phyloP scores from a whole-genome alignment of 495 filamentous ascomycete genomes.

The Apiosordaria backusii region DNA sequence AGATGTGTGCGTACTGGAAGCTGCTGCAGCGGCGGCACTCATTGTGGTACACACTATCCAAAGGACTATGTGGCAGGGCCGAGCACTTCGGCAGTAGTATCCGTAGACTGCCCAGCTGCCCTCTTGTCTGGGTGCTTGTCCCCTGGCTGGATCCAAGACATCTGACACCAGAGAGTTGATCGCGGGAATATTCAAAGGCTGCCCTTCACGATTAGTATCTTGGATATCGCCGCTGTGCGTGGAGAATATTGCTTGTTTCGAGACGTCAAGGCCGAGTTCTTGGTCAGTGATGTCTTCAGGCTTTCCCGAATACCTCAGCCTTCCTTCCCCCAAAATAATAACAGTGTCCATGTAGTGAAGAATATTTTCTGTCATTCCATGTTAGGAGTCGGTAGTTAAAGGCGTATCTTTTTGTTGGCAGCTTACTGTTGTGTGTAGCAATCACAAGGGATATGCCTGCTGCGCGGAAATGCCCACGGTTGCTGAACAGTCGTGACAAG shows the following conservation, averaged over 20 bases:
- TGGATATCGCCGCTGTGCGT: no score
- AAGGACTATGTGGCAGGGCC: neutral
- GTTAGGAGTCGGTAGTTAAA: neutral
- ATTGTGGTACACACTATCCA: neutral
- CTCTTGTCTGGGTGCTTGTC: no score
- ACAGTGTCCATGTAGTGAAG: slow-evolving; percentile 9
- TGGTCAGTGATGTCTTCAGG: neutral
- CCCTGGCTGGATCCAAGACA: no score
- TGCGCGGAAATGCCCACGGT: neutral
- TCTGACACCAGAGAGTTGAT: no score
- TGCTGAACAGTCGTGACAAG: neutral
- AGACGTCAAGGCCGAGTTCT: neutral
- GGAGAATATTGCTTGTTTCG: no score
- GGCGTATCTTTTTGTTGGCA: neutral
- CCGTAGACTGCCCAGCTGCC: slow-evolving; percentile 16
- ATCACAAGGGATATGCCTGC: neutral
- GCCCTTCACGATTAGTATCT: no score
- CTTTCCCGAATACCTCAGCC: neutral
- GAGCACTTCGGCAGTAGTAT: slow-evolving; percentile 15
- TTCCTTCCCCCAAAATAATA: neutral
- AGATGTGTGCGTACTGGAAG: neutral
- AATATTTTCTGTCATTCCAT: neutral
- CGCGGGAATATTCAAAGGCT: no score
- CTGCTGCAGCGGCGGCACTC: neutral
- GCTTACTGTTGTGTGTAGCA: neutral